Evolutionary conservation across 768 basidiomycete species (phyloP).

Genomic region (Tulasnella sp.): DNA sequence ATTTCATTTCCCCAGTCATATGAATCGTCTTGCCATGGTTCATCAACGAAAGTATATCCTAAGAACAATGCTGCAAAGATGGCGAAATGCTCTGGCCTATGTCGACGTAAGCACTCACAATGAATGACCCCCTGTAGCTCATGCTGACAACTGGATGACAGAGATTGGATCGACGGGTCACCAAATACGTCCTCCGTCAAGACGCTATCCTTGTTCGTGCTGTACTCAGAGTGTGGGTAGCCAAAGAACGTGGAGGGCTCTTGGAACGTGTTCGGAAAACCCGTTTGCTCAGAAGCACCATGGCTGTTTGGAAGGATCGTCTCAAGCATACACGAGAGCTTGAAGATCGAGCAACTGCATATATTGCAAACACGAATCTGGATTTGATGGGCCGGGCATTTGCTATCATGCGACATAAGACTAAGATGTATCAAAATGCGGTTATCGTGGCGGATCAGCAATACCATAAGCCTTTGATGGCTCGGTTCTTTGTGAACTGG

Average conservation of each 20-base stretch:
- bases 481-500: slow-evolving; percentile 40
- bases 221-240: slow-evolving; percentile 51
- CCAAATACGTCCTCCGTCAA: slow-evolving; percentile 43
- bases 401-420: background rate
- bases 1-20: too few species aligned
- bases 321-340: slow-evolving; percentile 30
- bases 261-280: slow-evolving; percentile 40
- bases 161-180: slow-evolving; percentile 43
- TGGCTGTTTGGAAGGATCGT: slow-evolving; percentile 39
- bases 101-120: too few species aligned
- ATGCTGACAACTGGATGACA: too few species aligned
- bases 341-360: slow-evolving; percentile 32
- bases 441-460: slow-evolving; percentile 38
- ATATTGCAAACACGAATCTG: slow-evolving; percentile 10
- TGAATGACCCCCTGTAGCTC: too few species aligned
- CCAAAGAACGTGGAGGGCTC: slow-evolving; percentile 47
- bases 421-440: slow-evolving; percentile 35
- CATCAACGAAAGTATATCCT: too few species aligned
- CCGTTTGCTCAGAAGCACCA: slow-evolving; percentile 35
- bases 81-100: too few species aligned
- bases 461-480: slow-evolving; percentile 32
- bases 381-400: slow-evolving; percentile 12
- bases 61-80: too few species aligned
- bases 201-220: slow-evolving; percentile 47
- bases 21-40: too few species aligned